A percentile compares a stretch with the other conserved stretches of the same genome.
Evolutionary conservation across 2,329 filamentous ascomycete species (phyloP).

Genomic region (Metarhizium brunneum): DNA sequence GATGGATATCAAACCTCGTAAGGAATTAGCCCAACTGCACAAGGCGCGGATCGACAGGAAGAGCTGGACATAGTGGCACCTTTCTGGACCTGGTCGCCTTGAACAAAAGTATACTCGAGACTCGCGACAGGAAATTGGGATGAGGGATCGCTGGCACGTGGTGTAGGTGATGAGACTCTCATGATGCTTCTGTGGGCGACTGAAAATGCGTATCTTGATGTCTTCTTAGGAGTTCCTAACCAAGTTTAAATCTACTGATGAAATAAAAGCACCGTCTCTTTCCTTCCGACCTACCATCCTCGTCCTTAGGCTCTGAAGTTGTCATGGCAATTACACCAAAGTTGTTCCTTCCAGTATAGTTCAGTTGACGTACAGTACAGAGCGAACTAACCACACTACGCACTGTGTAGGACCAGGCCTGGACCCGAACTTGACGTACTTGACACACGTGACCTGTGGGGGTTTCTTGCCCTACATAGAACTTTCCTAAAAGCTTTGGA

Average conservation of each 20-base stretch:
- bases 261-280: not conserved
- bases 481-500: slow-evolving; percentile 19
- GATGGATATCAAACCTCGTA: slow-evolving; percentile 18
- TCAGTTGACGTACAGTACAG: not conserved
- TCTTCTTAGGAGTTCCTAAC: too few relatives aligned
- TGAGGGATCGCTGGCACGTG: not conserved
- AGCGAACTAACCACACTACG: not conserved
- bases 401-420: not conserved
- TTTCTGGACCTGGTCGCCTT: slow-evolving; percentile 1
- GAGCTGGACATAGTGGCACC: not conserved
- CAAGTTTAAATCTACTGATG: too few relatives aligned
- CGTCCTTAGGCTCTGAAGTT: not conserved
- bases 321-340: not conserved
- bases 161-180: not conserved
- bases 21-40: slow-evolving; percentile 1
- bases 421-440: not conserved
- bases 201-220: not conserved
- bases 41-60: not conserved
- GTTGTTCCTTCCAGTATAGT: not conserved
- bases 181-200: not conserved
- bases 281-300: not conserved
- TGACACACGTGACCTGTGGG: slow-evolving; percentile 23
- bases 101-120: slow-evolving; percentile 4
- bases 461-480: slow-evolving; percentile 27
- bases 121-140: slow-evolving; percentile 1